Evolutionary conservation across 495 filamentous ascomycete species (phyloP).

Genomic region (Platismatia glauca): DNA sequence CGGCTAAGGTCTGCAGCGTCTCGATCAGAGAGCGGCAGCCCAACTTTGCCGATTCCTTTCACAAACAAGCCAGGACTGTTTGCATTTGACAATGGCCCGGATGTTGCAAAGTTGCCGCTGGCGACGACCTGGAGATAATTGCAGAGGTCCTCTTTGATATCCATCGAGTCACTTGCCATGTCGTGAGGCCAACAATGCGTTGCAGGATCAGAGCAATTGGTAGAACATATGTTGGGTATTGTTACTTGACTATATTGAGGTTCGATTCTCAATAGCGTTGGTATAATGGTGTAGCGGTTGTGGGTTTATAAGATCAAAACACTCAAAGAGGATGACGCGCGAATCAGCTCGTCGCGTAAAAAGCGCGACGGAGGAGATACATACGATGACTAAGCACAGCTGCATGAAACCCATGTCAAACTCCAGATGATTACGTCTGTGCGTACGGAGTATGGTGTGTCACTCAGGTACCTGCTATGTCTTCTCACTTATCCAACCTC

Average conservation of each 20-base stretch:
- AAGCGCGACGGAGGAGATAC: not conserved
- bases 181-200: not conserved
- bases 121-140: not conserved
- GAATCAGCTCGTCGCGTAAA: not conserved
- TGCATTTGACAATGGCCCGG: not conserved
- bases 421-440: too few relatives aligned
- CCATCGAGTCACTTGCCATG: not conserved
- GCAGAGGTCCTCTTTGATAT: constrained; percentile 1
- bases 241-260: too few relatives aligned
- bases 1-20: constrained; percentile 35
- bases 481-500: too few relatives aligned
- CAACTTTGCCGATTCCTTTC: constrained; percentile 31
- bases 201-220: not conserved
- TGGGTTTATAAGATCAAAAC: too few relatives aligned
- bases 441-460: too few relatives aligned
- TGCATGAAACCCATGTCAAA: too few relatives aligned
- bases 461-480: too few relatives aligned
- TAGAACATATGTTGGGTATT: not conserved
- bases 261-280: too few relatives aligned
- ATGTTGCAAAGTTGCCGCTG: constrained; percentile 11
- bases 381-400: too few relatives aligned
- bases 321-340: too few relatives aligned
- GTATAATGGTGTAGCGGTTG: too few relatives aligned
- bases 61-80: constrained; percentile 34
- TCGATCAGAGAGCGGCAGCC: constrained; percentile 34